Evolutionary conservation across 1,284 basidiomycete genomes (phyloP), one percentile per base, ranked within the genome.

Genomic region (Anthracocystis setariae): DNA sequence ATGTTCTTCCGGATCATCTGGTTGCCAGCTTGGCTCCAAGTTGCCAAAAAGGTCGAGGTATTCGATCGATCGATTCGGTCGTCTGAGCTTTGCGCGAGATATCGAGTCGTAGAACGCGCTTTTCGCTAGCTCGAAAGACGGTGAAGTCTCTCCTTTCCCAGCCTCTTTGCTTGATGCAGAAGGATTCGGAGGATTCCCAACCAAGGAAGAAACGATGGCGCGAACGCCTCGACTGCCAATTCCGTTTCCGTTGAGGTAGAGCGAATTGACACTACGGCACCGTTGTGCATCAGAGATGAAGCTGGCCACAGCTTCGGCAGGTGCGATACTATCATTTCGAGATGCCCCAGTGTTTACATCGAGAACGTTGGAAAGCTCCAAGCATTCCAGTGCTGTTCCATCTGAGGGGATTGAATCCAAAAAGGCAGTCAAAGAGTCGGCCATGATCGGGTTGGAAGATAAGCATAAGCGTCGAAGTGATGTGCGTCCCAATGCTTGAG

Each of bases 241-340:
- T n/a, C 23, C 24, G 46, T 73, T 68, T 8, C 54, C 64, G 38
- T 64, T 58, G 7, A 73, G 60, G 4, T 8, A 8, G 1, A 68
- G 52, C 10, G 15, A 9, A 17, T 8, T 15, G 20, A 73, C 17
- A 23, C 48, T 39, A 25, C 65, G 55, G 21, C 60, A 68, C 12
- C 70, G 64, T 25, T 39, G 35, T 3, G 45, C 29, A 44, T 73
- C 57, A 2, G 44, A 18, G 3, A 73, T 29, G 44, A 73, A 53
- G 43, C 50, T 24, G 1, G 60, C 65, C 18, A 54, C 45, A 5
- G 59, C 48, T 20, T 42, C 20, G 3, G 63, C 69, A 13, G 59
- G 50, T 17, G 43, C n/a, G 4, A 40, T 23, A 0, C 27, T n/a
- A 18, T 51, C 46, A 8, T 47, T 25, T 8, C 24, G 24, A 8